Base-by-base conservation (phyloP, 139 green algal species). In the Coelastrella sp. region DNA sequence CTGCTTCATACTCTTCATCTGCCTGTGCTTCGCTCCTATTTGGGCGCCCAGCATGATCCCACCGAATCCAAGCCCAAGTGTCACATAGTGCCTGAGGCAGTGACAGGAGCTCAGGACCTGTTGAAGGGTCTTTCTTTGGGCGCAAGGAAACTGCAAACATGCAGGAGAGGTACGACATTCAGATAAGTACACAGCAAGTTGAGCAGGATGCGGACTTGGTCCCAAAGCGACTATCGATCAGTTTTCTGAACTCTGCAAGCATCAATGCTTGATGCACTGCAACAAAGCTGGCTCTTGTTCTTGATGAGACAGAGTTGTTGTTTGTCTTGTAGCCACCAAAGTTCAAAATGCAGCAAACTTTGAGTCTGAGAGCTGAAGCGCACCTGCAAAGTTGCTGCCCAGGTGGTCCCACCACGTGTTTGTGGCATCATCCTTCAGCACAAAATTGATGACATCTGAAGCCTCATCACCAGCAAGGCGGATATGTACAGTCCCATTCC, bases 11-110 rank as follows among this genome's bases (percentile, higher is more conserved):
- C 40, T 96, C 91, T n/a, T 91, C 79, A 79, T 92, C 68, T 30
- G 60, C 82, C 57, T 82, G 69, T 19, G 32, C 27, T 43, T 79
- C 35, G 60, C 79, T 83, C 57, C 90, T 83, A 48, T 88, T 67
- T 74, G 92, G 86, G 4, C 91, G 69, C 38, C 91, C 87, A 27
- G 84, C 83, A 43, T 85, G 45, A 60, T 93, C 90, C 79, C 79
- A 85, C 8, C 95, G 93, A 32, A 99, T 92, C 91, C 98, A 99
- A 0, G 97, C 92, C 93, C 96, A 98, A 77, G 99, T 96, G 78
- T 95, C 94, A 62, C 94, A 95, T 78, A 99, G 92, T 45, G 98
- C 94, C 76, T 95, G 89, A 3, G 97, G 96, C 50, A 98, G 83
- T 53, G 94, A 80, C 3, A 87, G 85, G 2, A 71, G 23, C 57